Conservation (phyloP, 345 rosid species). For the Eucalyptus tenuipes region DNA sequence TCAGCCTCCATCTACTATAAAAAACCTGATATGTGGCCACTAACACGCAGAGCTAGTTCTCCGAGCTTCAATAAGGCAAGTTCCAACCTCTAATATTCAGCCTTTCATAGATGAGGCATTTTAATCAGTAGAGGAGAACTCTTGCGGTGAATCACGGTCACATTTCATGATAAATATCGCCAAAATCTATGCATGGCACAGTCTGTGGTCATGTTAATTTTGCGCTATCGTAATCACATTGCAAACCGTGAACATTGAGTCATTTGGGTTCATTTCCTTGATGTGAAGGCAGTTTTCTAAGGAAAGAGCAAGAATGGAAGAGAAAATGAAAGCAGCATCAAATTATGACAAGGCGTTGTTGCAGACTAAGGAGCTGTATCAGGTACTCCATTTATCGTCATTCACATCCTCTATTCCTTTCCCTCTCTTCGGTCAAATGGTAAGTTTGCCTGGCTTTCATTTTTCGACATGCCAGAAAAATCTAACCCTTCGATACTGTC, state of each 20-base stretch:
- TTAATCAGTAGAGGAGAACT: background rate
- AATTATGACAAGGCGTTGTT: background rate
- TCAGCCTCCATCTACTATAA: background rate
- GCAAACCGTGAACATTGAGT: background rate
- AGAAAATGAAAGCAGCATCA: constrained; percentile 23
- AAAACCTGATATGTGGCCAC: background rate
- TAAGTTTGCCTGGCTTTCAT: background rate
- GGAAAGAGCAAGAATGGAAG: background rate
- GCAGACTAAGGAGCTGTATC: constrained; percentile 38
- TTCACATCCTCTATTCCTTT: background rate
- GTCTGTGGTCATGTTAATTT: background rate
- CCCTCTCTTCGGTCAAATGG: background rate
- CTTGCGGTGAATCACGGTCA: background rate
- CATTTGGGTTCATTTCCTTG: background rate
- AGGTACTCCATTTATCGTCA: constrained; percentile 5
- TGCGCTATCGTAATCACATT: background rate
- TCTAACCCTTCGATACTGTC: background rate
- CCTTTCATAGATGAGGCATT: background rate
- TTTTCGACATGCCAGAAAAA: background rate
- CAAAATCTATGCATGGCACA: background rate
- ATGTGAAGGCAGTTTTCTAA: background rate
- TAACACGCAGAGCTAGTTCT: background rate
- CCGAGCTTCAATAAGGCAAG: background rate
- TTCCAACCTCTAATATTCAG: background rate
- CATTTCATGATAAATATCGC: background rate